Base-by-base conservation (phyloP, 1,139 yeast genomes). In the Suhomyces anneliseae region DNA sequence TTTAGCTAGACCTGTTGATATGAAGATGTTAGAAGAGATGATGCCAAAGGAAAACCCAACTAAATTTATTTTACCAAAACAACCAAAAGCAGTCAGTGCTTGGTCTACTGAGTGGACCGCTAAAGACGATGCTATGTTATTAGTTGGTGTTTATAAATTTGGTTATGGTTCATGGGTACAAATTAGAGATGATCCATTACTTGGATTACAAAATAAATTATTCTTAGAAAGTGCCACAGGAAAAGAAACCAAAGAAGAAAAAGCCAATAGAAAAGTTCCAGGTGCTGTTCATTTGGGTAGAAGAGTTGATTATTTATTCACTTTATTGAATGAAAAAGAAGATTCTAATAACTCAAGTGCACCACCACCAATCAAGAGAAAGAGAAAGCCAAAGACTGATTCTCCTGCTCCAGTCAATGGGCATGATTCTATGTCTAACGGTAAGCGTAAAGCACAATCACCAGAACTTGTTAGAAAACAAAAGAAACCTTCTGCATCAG, bases 101-200 rank as follows among this genome's bases (percentile, higher is more conserved):
- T 95, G 99, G 99, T 79, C 82, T 47, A 89, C 96, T 60, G 83
- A 82, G 35, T 95, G 99, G 99, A 74, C 76, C 4, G 75, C 78
- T 11, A 79, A 75, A 37, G 97, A 95, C 62, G 99, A 95, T 65
- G 87, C 90, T 39, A 87, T 85, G 83, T 74, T 95, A 45, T 67
- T 95, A 53, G 82, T 87, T 38, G 99, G 99, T 54, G 87, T 93
- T 32, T 80, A 82, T 62, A 90, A 90, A 65, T 90, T 92, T 66
- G 99, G 99, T 0, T 93, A 90, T 62, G 99, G 99, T 19, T 86
- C 96, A 0, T 95, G 99, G 99, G 67, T 80, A 7, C 92, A 88
- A 62, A 92, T 95, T 40, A 76, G 99, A 62, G 99, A 93, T 68
- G 99, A 95, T 68, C 98, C 99, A 1, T 79, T 89, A 48, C 76